Base-by-base conservation (phyloP, 208 protist genomes). In the Strigomonas oncopelti region DNA sequence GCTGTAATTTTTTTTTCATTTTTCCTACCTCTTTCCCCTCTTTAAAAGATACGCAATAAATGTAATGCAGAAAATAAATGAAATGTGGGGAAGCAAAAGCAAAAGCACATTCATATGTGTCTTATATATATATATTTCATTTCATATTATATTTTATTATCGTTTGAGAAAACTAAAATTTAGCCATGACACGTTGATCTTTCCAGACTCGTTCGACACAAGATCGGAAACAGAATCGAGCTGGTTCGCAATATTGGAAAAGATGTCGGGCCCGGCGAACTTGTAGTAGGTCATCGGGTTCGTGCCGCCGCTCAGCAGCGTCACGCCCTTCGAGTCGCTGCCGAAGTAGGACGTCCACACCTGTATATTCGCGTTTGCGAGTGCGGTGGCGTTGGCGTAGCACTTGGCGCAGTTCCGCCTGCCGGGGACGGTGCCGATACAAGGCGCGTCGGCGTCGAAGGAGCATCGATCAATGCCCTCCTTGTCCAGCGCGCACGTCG, bases 341-440 rank as follows among this genome's bases (percentile, higher is more conserved):
- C 91, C 91, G 45, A 87, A 78, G 75, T 94, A 96, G 0, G 86
- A 88, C 24, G 72, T 65, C 82, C 81, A 91, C 22, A 95, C 69
- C 13, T 73, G 73, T 61, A 92, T 28, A 5, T 61, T 54, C 0
- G 75, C 32, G 20, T 70, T 67, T 7, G 67, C 32, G 9, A 90
- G 34, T 2, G 56, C 53, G 11, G 61, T 56, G 5, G 76, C 53
- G 57, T 69, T 56, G 20, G 2, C 53, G 24, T 36, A 36, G 72
- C 85, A 92, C 9, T 59, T 24, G 25, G 74, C 91, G 69, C 91
- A 96, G 74, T 96, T 96, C 62, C 87, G 83, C 34, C 75, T 51
- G 20, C 88, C 88, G 14, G 61, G 29, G 5, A 72, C 59, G 29
- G 80, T 48, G 5, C 91, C 91, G n/a, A 93, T 74, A 65, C 91